Base-by-base conservation (phyloP, 768 basidiomycete species). In the Mycena kentingensis region DNA sequence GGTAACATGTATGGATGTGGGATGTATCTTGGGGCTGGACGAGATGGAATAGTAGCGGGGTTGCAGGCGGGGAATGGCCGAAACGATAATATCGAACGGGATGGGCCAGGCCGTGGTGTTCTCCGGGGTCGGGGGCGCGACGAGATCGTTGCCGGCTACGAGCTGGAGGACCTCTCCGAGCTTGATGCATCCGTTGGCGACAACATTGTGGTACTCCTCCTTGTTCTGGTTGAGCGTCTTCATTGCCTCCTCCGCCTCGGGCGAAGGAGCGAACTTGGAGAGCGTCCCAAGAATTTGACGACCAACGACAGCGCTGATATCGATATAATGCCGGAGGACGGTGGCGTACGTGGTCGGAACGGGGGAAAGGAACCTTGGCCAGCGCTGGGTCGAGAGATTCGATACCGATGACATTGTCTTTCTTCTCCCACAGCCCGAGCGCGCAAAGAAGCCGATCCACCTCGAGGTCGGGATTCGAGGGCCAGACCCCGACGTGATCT, bases 31-130 rank as follows among this genome's bases (percentile, higher is more conserved):
- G 36, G 97, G 94, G 57, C 91, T 93, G 18, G 95, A 98, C 8
- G 97, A 98, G 69, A 99, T 98, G 28, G 97, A 99, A 72, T 96
- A 99, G 76, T 90, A 99, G 50, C 97, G 88, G 28, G 97, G 94
- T 68, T 98, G 96, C 18, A 99, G 82, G 58, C 97, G 93, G 32
- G 93, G 84, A 53, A 96, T 87, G 45, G 89, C 86, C 6, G 95
- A 98, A 48, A 99, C 86, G 60, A 99, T 87, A 68, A 95, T 88
- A 67, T 99, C 97, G 69, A 99, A 97, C 43, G 97, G 96, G 61
- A 98, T 96, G 10, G 78, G 60, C 97, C 96, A 98, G 19, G 79
- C 64, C 0, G 91, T 88, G 48, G 90, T 91, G 67, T 90, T 92
- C 60, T 80, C 80, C n/a, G 76, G 69, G 13, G 77, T 85, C n/a